Evolutionary conservation across 805 yeast genomes (phyloP), one percentile per base, ranked within the genome.

Genomic region (Metschnikowia similis): DNA sequence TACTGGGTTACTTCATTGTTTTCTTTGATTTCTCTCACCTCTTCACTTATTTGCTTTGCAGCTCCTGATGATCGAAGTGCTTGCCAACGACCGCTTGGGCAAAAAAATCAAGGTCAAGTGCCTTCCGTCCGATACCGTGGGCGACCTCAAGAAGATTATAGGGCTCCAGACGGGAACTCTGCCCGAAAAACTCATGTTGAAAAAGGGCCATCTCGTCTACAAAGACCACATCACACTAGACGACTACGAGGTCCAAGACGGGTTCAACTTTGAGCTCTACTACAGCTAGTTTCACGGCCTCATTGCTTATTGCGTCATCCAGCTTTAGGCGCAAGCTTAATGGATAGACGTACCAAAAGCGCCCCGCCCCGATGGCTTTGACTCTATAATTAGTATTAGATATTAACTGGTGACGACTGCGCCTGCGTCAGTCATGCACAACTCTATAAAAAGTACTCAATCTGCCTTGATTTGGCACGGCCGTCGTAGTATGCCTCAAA

Each of bases 171-270:
- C 88, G 16, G 97, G 97, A 1, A 84, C 89, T 1, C 67, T 84
- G 1, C 71, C 81, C 16, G 87, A 83, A 17, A 82, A 82, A 55
- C 57, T 85, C 49, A 81, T 87, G 0, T 73, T 92, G 54, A 91
- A 89, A 66, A 91, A 89, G 62, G 97, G 97, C 1, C 84, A 89
- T 60, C 85, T 82, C 56, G 80, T 87, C 0, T 83, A 81, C 65
- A 94, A 94, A 63, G 94, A 92, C 61, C 97, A 91, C 64, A 92
- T 92, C 48, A 77, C 91, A 0, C 72, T 92, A 41, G 96, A 86
- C n/a, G 99, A 92, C 66, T 92, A 94, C 63, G 99, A 92, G 65
- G 83, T 92, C 16, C 96, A 90, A 62, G 85, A 90, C 65, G 96
- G 96, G 8, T 84, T 87, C 53, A 89, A 85, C 66, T 67, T 92